Conservation (phyloP, 1,284 basidiomycete genomes). For the Trichosporon sp. region DNA sequence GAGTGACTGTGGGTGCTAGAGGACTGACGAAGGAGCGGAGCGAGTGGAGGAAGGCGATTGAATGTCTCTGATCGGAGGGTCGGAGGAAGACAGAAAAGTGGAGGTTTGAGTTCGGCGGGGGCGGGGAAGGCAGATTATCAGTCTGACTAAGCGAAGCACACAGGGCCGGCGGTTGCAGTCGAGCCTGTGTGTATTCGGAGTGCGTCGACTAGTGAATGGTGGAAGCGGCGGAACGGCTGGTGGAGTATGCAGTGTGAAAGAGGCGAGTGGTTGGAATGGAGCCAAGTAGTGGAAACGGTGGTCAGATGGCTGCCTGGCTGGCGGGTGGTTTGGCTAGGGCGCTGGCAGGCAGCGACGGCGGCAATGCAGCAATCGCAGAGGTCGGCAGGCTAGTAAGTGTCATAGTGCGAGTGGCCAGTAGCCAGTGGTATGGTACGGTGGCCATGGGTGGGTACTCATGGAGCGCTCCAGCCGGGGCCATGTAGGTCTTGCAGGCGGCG, state of each 20-base stretch:
- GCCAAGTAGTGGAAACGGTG: not conserved
- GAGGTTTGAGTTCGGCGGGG: not conserved
- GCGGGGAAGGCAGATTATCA: not conserved
- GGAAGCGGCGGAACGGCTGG: not conserved
- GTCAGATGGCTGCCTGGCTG: conserved; percentile 1
- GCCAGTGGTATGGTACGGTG: too few relatives aligned
- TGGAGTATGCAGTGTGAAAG: conserved; percentile 9
- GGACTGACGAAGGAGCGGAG: not conserved
- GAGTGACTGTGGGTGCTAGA: not conserved
- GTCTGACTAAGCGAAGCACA: conserved; percentile 7
- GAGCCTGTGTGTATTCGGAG: not conserved
- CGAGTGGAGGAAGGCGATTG: conserved; percentile 9
- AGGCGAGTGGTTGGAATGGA: conserved; percentile 1
- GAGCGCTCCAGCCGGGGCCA: not conserved
- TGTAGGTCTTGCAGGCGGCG: not conserved
- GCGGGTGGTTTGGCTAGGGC: not conserved
- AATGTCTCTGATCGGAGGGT: not conserved
- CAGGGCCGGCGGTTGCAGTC: not conserved
- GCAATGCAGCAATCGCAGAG: too few relatives aligned
- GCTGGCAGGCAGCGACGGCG: too few relatives aligned
- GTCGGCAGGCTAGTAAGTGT: too few relatives aligned
- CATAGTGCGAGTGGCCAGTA: too few relatives aligned
- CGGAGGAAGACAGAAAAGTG: conserved; percentile 5
- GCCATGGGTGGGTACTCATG: too few relatives aligned
- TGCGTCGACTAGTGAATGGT: not conserved